Conservation (phyloP, 2,329 filamentous ascomycete species). For the Fusarium guadeloupense region DNA sequence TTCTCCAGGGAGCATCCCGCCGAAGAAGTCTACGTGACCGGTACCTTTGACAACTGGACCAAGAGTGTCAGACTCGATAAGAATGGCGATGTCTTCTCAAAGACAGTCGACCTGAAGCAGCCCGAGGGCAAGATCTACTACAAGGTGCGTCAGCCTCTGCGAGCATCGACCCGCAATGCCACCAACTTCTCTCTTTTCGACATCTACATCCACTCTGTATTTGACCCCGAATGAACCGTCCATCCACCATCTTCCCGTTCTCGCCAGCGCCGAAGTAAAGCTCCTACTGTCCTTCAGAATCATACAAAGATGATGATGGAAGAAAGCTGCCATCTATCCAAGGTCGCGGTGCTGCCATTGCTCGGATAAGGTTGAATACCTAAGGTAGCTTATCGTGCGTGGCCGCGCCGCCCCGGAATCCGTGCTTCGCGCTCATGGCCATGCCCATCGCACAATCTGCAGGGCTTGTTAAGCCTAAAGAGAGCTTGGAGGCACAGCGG, state of each 20-base stretch:
- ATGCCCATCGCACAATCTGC: conserved; percentile 34
- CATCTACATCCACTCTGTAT: conserved; percentile 13
- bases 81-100: conserved; percentile 77
- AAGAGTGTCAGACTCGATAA: conserved; percentile 87
- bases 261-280: conserved; percentile 10
- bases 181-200: conserved; percentile 18
- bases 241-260: background rate
- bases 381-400: conserved; percentile 14
- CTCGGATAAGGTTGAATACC: conserved; percentile 19
- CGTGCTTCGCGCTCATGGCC: conserved; percentile 35
- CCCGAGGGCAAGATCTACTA: conserved; percentile 81
- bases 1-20: conserved; percentile 79
- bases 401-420: conserved; percentile 28
- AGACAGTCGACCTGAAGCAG: conserved; percentile 77
- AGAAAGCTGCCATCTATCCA: background rate
- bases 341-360: conserved; percentile 24
- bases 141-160: conserved; percentile 73
- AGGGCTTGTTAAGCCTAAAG: conserved; percentile 39
- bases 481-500: conserved; percentile 34
- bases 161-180: conserved; percentile 15
- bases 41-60: conserved; percentile 93
- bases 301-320: conserved; percentile 9
- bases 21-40: conserved; percentile 91
- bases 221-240: conserved; percentile 4
- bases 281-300: background rate